phyloP scores from a whole-genome alignment of 2,329 filamentous ascomycete species.

The Pseudogymnoascus sp. region DNA sequence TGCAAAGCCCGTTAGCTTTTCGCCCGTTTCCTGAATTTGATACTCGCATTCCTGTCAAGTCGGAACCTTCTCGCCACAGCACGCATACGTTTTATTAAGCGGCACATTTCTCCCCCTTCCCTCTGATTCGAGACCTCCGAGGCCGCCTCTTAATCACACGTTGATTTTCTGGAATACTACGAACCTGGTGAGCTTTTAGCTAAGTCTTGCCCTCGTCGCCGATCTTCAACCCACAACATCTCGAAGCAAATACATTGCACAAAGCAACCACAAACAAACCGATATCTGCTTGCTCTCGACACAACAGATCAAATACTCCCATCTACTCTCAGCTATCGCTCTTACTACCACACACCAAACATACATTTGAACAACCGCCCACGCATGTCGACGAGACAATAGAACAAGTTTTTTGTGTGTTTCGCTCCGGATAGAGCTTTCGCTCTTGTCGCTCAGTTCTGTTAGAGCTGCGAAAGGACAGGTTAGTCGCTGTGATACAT shows the following conservation, averaged over 20 bases:
- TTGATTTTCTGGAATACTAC: slow-evolving; percentile 1
- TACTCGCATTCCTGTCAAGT: background rate
- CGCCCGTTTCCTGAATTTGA: background rate
- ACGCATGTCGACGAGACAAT: slow-evolving; percentile 12
- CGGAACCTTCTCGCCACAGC: background rate
- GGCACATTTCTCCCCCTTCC: background rate
- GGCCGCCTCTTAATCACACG: background rate
- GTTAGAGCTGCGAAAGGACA: slow-evolving; percentile 13
- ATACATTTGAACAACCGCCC: background rate
- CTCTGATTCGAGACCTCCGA: background rate
- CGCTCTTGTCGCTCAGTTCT: slow-evolving; percentile 16
- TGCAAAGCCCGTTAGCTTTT: background rate
- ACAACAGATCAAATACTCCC: background rate
- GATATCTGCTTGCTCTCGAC: background rate
- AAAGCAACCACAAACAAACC: slow-evolving; percentile 3
- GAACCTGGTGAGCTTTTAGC: slow-evolving; percentile 14
- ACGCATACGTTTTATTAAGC: background rate
- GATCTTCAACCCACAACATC: slow-evolving; percentile 8
- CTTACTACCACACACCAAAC: background rate
- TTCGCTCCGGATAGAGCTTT: slow-evolving; percentile 12
- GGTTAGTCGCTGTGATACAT: background rate
- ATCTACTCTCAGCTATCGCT: slow-evolving; percentile 4
- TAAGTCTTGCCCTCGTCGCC: slow-evolving; percentile 13
- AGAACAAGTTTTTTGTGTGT: slow-evolving; percentile 8
- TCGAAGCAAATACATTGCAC: background rate